Evolutionary conservation across 176 grass and related monocot species (phyloP).

Genomic region (Carex littledalei): DNA sequence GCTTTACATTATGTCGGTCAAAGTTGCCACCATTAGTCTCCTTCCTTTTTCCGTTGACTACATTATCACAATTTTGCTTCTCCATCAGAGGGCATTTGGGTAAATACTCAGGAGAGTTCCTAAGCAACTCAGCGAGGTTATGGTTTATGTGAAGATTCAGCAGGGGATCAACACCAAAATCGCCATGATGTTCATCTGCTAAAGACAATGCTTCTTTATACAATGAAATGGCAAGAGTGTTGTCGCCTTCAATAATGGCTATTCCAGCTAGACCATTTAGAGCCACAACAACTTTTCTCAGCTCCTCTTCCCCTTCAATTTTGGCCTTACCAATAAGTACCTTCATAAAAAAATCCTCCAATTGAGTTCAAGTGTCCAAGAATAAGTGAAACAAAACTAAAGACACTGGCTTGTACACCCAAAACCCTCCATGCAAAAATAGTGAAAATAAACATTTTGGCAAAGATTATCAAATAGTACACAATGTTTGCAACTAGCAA

Average conservation of each 20-base stretch:
- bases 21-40: slow-evolving; percentile 34
- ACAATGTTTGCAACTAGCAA: not conserved
- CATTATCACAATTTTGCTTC: slow-evolving; percentile 23
- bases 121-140: slow-evolving; percentile 72
- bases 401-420: not conserved
- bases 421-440: not conserved
- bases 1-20: slow-evolving; percentile 40
- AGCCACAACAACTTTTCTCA: slow-evolving; percentile 80
- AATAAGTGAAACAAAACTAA: not conserved
- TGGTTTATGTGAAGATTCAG: slow-evolving; percentile 97
- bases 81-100: slow-evolving; percentile 51
- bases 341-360: slow-evolving; percentile 37
- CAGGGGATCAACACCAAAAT: slow-evolving; percentile 88
- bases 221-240: slow-evolving; percentile 62
- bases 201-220: slow-evolving; percentile 84
- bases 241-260: slow-evolving; percentile 78
- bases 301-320: slow-evolving; percentile 96
- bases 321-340: slow-evolving; percentile 95
- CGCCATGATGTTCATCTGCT: slow-evolving; percentile 51
- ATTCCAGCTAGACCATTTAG: slow-evolving; percentile 91
- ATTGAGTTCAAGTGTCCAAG: not conserved
- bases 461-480: slow-evolving; percentile 6
- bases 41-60: slow-evolving; percentile 47
- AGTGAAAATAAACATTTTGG: slow-evolving; percentile 6
- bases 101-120: slow-evolving; percentile 60